Evolutionary conservation across 208 protist genomes (phyloP).

Genomic region (Histomonas meleagridis): DNA sequence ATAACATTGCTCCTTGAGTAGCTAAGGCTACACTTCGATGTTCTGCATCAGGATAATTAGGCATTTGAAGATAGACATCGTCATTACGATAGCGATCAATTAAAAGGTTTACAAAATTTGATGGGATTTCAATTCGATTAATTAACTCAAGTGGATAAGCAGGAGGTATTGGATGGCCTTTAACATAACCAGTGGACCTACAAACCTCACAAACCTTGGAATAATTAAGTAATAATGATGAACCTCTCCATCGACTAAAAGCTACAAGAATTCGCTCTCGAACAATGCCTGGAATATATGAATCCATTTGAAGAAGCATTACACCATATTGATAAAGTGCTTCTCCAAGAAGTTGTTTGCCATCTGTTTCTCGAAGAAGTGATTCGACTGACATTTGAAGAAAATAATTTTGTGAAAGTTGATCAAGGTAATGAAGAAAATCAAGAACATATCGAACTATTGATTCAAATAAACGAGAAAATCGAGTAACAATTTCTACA

Average conservation of each 20-base stretch:
- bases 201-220: conserved; percentile 81
- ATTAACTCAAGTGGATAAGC: background rate
- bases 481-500: conserved; percentile 77
- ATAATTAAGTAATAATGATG: conserved; percentile 58
- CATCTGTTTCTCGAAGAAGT: conserved; percentile 69
- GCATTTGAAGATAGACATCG: conserved; percentile 80
- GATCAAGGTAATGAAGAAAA: conserved; percentile 64
- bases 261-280: conserved; percentile 83
- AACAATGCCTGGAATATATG: conserved; percentile 37
- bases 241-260: conserved; percentile 81
- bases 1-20: conserved; percentile 76
- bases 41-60: conserved; percentile 71
- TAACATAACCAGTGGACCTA: conserved; percentile 64
- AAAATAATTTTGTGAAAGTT: conserved; percentile 71
- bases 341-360: conserved; percentile 78
- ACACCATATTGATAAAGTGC: conserved; percentile 72
- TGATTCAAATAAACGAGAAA: conserved; percentile 82
- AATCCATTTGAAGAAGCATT: conserved; percentile 41
- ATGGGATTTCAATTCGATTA: conserved; percentile 6
- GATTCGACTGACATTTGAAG: conserved; percentile 62
- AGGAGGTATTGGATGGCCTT: background rate
- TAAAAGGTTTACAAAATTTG: conserved; percentile 61
- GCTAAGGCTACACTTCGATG: conserved; percentile 75
- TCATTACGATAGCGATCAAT: conserved; percentile 75
- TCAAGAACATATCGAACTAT: conserved; percentile 82